A percentile compares a stretch with the other conserved stretches of the same genome.
Conservation (phyloP, 164 flowering plant genomes). For the Houttuynia cordata region DNA sequence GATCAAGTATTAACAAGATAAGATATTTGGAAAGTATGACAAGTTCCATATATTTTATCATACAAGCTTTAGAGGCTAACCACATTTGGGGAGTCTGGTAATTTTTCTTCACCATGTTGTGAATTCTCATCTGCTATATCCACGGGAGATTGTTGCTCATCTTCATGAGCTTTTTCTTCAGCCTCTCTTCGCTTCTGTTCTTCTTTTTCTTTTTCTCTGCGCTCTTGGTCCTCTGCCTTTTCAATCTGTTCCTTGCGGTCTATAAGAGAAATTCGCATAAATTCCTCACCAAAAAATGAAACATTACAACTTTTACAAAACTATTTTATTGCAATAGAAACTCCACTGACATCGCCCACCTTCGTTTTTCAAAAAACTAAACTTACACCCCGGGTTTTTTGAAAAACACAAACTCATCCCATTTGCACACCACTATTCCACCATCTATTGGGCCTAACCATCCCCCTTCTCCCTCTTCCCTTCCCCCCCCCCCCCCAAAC, state of each 20-base stretch:
- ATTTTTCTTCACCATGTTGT: conserved; percentile 19
- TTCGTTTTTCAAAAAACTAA: no score
- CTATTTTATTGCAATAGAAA: neutral
- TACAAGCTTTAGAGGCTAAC: conserved; percentile 15
- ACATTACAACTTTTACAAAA: neutral
- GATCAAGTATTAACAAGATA: no score
- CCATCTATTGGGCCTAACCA: no score
- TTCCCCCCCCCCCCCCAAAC: no score
- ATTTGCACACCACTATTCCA: no score
- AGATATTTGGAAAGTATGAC: no score
- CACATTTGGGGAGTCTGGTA: conserved; percentile 24
- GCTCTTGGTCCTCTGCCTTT: conserved; percentile 88
- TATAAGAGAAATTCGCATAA: conserved; percentile 19
- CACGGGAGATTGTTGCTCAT: conserved; percentile 19
- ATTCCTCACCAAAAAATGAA: neutral
- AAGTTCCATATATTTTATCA: neutral
- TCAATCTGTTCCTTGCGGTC: conserved; percentile 85
- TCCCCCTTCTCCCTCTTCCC: no score
- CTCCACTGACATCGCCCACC: no score
- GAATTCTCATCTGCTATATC: conserved; percentile 18
- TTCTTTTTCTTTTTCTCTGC: conserved; percentile 70
- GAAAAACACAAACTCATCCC: no score
- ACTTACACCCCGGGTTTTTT: no score
- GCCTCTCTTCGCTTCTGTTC: conserved; percentile 51
- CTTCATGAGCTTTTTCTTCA: conserved; percentile 24